A percentile compares a stretch with the other conserved stretches of the same genome.
These are phyloP conservation scores for Erucastrum elatum DNA, from an alignment of 345 rosid genomes.

Conservation along the genomic window DNA sequence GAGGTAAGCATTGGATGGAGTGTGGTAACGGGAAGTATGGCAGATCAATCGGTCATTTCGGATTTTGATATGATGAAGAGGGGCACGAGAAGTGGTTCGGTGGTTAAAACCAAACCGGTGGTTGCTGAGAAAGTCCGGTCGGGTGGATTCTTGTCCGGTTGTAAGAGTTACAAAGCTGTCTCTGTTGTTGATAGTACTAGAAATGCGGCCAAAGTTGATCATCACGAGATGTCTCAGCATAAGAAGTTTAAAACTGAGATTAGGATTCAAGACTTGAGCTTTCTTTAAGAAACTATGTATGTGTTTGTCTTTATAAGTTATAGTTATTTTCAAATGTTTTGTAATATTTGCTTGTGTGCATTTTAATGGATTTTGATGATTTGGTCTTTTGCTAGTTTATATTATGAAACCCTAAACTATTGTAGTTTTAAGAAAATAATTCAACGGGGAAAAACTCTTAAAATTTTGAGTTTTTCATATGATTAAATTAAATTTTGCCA, in stretches of 20 bases:
- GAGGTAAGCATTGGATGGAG: too few species aligned
- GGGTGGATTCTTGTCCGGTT: conserved; percentile 56
- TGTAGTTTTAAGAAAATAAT: background rate
- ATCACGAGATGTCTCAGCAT: conserved; percentile 29
- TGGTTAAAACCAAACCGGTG: conserved; percentile 22
- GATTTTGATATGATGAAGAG: conserved; percentile 49
- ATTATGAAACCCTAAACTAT: background rate
- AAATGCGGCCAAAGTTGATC: conserved; percentile 20
- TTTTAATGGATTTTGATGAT: conserved; percentile 12
- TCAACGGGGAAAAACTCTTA: background rate
- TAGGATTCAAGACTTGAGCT: conserved; percentile 41
- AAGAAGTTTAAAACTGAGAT: conserved; percentile 36
- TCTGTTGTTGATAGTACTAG: conserved; percentile 54
- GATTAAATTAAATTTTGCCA: background rate
- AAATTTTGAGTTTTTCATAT: background rate
- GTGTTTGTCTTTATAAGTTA: background rate
- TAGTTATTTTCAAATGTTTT: background rate
- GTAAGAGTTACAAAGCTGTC: conserved; percentile 72
- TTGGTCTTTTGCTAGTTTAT: background rate
- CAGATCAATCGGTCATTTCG: too few species aligned
- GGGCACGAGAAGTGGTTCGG: conserved; percentile 31
- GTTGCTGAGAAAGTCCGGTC: conserved; percentile 43
- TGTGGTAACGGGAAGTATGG: too few species aligned
- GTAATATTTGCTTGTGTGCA: conserved; percentile 4
- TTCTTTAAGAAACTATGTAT: conserved; percentile 27